Evolutionary conservation across 73 alveolate genomes (phyloP).

Genomic region (Paraurostyla sp.): DNA sequence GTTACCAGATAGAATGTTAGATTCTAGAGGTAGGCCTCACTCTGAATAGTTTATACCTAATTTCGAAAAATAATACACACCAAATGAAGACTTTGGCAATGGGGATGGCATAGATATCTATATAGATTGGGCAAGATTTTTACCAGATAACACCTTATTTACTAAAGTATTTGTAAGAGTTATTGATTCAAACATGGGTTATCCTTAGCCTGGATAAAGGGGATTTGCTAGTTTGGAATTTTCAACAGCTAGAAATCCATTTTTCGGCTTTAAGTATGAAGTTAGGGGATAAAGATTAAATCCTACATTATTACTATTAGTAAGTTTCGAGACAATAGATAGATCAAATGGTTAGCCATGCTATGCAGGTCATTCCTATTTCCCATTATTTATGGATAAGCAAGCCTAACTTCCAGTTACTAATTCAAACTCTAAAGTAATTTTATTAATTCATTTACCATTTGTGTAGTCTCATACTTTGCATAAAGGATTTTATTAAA

Average conservation of each 20-base stretch:
- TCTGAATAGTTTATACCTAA: slow-evolving; percentile 65
- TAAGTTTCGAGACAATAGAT: slow-evolving; percentile 85
- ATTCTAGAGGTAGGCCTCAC: slow-evolving; percentile 56
- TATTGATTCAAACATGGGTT: slow-evolving; percentile 24
- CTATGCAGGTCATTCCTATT: slow-evolving; percentile 59
- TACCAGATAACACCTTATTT: slow-evolving; percentile 89
- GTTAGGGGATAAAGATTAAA: slow-evolving; percentile 80
- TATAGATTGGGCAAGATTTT: slow-evolving; percentile 87
- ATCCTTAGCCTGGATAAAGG: slow-evolving; percentile 66
- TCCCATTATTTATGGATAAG: slow-evolving; percentile 64
- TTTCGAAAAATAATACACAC: slow-evolving; percentile 64
- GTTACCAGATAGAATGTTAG: slow-evolving; percentile 51
- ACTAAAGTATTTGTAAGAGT: slow-evolving; percentile 75
- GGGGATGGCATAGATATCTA: slow-evolving; percentile 93
- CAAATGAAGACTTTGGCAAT: slow-evolving; percentile 72
- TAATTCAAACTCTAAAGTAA: slow-evolving; percentile 19
- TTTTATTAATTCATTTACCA: not conserved
- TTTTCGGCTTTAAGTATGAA: slow-evolving; percentile 85
- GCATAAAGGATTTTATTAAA: slow-evolving; percentile 83
- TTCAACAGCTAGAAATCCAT: slow-evolving; percentile 86
- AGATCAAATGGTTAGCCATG: slow-evolving; percentile 49
- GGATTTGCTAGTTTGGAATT: slow-evolving; percentile 71
- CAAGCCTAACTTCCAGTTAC: slow-evolving; percentile 49
- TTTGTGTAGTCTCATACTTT: slow-evolving; percentile 75
- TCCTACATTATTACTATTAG: slow-evolving; percentile 83